These are phyloP conservation scores for Chamaenerion angustifolium DNA, from an alignment of 345 rosid species.

Conservation along the genomic window DNA sequence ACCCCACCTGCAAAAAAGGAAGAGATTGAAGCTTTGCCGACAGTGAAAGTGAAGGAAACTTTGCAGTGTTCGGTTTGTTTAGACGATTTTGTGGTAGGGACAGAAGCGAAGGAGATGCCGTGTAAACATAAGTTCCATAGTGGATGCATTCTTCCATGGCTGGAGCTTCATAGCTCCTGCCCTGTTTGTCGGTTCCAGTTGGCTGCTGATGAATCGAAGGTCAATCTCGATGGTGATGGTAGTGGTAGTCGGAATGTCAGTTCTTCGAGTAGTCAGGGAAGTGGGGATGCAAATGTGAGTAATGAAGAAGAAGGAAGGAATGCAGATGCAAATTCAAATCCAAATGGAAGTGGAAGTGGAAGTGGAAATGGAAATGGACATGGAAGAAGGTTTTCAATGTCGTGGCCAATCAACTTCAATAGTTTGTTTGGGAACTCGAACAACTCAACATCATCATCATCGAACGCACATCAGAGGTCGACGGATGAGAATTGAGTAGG, in stretches of 20 bases:
- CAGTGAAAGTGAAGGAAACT: constrained; percentile 29
- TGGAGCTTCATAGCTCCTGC: constrained; percentile 85
- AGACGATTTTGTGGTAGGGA: constrained; percentile 59
- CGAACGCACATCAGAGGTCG: neutral
- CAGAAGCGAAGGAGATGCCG: constrained; percentile 70
- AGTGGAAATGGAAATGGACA: constrained; percentile 17
- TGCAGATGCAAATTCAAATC: neutral
- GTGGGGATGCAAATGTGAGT: neutral
- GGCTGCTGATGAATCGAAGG: constrained; percentile 51
- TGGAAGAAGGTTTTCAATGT: constrained; percentile 58
- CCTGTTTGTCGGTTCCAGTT: constrained; percentile 79
- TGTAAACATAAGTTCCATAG: constrained; percentile 79
- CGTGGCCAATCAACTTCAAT: constrained; percentile 31
- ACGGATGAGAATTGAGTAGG: no score
- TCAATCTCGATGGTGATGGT: constrained; percentile 21
- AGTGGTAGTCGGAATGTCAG: constrained; percentile 10
- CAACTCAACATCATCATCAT: constrained; percentile 25
- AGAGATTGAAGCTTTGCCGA: constrained; percentile 45
- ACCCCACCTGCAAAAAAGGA: constrained; percentile 68
- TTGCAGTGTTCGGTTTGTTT: constrained; percentile 70
- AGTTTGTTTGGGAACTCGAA: no score
- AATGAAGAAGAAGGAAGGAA: constrained; percentile 17
- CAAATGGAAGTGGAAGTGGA: constrained; percentile 25
- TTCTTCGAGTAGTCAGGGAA: neutral
- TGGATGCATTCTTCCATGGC: constrained; percentile 76